phyloP scores from a whole-genome alignment of 129 eudicot species.

The Arctium lappa region DNA sequence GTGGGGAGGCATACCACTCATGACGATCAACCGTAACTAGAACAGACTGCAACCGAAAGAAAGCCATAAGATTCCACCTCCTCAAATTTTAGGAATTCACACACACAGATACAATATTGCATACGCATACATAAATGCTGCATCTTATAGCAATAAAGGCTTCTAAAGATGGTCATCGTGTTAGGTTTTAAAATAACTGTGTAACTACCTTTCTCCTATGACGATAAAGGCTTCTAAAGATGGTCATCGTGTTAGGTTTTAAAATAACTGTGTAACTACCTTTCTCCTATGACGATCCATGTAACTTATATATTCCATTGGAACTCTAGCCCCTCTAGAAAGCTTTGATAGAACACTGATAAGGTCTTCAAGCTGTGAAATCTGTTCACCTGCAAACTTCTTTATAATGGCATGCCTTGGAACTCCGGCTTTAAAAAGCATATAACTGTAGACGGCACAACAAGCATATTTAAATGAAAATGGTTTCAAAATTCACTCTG shows the following conservation, averaged over 20 bases:
- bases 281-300: conserved; percentile 83
- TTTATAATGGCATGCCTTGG: conserved; percentile 88
- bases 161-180: neutral
- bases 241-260: neutral
- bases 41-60: conserved; percentile 67
- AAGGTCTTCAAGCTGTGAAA: conserved; percentile 64
- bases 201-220: conserved; percentile 78
- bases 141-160: neutral
- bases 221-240: conserved; percentile 34
- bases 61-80: neutral
- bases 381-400: conserved; percentile 87
- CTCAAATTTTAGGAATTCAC: conserved; percentile 1
- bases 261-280: conserved; percentile 34
- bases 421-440: conserved; percentile 89
- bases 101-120: neutral
- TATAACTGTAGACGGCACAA: conserved; percentile 46
- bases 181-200: neutral
- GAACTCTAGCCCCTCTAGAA: conserved; percentile 81
- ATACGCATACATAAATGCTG: neutral
- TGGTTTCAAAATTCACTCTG: neutral
- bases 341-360: conserved; percentile 63
- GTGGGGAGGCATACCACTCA: conserved; percentile 94
- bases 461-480: neutral
- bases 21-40: conserved; percentile 88
- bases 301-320: conserved; percentile 81